Conservation (phyloP, 1,139 yeast species). For the Nadsonia commutata region DNA sequence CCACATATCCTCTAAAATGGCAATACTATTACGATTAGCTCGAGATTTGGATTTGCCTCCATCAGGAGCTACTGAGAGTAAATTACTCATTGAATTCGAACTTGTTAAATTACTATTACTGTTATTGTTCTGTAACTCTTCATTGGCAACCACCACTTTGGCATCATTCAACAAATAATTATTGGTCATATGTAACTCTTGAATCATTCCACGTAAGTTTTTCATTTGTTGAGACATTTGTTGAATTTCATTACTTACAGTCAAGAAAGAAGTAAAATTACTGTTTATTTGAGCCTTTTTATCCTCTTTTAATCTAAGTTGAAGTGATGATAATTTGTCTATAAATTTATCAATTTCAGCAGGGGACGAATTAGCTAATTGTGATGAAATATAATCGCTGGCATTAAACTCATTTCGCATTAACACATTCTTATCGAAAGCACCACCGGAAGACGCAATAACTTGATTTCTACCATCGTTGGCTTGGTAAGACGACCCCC, state of each 20-base stretch:
- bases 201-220: conserved; percentile 43
- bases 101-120: neutral
- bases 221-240: conserved; percentile 52
- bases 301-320: conserved; percentile 42
- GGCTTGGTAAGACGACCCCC: no score
- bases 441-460: no score
- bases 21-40: conserved; percentile 40
- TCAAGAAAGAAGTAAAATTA: conserved; percentile 59
- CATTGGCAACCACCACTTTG: conserved; percentile 22
- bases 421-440: no score
- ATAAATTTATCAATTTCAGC: conserved; percentile 61
- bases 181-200: conserved; percentile 47
- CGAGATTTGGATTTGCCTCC: neutral
- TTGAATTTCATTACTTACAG: conserved; percentile 50
- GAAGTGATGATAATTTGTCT: conserved; percentile 38
- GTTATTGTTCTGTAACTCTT: conserved; percentile 7
- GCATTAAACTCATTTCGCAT: no score
- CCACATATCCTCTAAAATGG: conserved; percentile 71
- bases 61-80: neutral
- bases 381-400: conserved; percentile 39
- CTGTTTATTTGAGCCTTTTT: conserved; percentile 52
- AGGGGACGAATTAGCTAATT: conserved; percentile 53
- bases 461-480: no score
- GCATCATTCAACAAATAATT: conserved; percentile 61
- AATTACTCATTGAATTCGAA: conserved; percentile 1